A percentile compares a stretch with the other conserved stretches of the same genome.
Conservation (phyloP, 768 basidiomycete genomes). For the Mycena capillaripes region DNA sequence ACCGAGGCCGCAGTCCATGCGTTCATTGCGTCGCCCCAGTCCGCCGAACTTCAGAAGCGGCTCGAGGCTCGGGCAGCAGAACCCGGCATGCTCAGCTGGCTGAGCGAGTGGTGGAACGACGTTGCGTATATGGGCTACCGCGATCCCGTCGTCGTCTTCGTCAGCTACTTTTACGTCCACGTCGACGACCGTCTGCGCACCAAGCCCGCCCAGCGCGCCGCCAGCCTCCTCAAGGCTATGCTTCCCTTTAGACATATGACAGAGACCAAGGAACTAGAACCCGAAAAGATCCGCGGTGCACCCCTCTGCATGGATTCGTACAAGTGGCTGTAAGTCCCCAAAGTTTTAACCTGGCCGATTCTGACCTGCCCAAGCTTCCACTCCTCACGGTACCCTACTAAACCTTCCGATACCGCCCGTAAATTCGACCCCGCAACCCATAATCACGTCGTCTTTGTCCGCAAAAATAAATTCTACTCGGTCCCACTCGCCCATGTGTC, state of each 20-base stretch:
- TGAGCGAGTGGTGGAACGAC: conserved; percentile 99
- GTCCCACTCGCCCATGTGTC: conserved; percentile 76
- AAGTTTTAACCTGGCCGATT: not conserved
- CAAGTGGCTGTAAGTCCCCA: conserved; percentile 82
- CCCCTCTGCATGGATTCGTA: conserved; percentile 96
- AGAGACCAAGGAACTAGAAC: conserved; percentile 88
- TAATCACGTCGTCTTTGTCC: conserved; percentile 91
- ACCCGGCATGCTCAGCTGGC: conserved; percentile 79
- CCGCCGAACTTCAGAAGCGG: conserved; percentile 81
- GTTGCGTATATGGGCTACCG: conserved; percentile 89
- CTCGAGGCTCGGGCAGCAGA: conserved; percentile 81
- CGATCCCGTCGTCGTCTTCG: conserved; percentile 92
- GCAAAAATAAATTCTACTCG: conserved; percentile 93
- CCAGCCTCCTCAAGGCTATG: conserved; percentile 86
- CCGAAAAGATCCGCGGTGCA: conserved; percentile 83
- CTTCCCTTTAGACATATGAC: conserved; percentile 87
- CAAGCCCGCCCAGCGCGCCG: conserved; percentile 79
- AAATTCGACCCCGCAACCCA: conserved; percentile 83
- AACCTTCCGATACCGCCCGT: conserved; percentile 84
- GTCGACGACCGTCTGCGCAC: conserved; percentile 69
- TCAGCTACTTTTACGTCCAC: conserved; percentile 97
- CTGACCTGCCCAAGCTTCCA: conserved; percentile 77
- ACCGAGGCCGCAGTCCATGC: conserved; percentile 72
- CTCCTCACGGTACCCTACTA: conserved; percentile 87
- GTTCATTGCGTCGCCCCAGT: conserved; percentile 80